phyloP scores from a whole-genome alignment of 768 basidiomycete genomes.

The Podaxis sp. region DNA sequence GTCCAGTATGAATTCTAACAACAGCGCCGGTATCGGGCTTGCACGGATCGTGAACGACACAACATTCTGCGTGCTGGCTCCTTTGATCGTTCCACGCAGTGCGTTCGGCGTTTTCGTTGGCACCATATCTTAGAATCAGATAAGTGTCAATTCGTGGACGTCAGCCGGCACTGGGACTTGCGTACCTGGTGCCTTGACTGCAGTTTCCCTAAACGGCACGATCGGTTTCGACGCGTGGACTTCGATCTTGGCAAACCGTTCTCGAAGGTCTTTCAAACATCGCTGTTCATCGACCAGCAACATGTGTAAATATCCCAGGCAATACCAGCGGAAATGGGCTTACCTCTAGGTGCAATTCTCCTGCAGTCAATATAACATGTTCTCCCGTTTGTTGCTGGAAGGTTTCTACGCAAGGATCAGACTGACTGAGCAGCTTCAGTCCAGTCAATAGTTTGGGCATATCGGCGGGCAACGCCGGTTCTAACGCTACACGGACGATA shows the following conservation, averaged over 20 bases:
- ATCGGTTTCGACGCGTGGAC: slow-evolving; percentile 95
- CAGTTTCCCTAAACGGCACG: slow-evolving; percentile 97
- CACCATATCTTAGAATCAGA: slow-evolving; percentile 68
- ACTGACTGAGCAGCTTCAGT: slow-evolving; percentile 85
- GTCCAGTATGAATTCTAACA: slow-evolving; percentile 76
- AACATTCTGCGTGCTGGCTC: slow-evolving; percentile 64
- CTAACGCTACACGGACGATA: slow-evolving; percentile 93
- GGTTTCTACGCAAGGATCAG: slow-evolving; percentile 96
- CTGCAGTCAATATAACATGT: slow-evolving; percentile 94
- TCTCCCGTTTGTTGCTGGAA: slow-evolving; percentile 98
- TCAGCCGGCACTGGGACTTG: neutral
- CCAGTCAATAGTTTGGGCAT: slow-evolving; percentile 89
- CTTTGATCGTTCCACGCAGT: slow-evolving; percentile 75
- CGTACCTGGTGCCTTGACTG: slow-evolving; percentile 73
- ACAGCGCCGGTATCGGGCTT: slow-evolving; percentile 65
- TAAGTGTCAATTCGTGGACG: neutral
- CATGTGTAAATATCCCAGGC: neutral
- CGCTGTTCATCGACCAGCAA: slow-evolving; percentile 50
- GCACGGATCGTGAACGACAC: slow-evolving; percentile 87
- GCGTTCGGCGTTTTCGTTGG: slow-evolving; percentile 73
- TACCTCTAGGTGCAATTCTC: slow-evolving; percentile 95
- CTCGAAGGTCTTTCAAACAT: slow-evolving; percentile 93
- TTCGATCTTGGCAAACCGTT: slow-evolving; percentile 90
- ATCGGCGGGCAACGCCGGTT: slow-evolving; percentile 79
- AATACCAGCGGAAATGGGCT: slow-evolving; percentile 15